Evolutionary conservation across 805 yeast genomes (phyloP).

Genomic region (Candida tallmaniae): DNA sequence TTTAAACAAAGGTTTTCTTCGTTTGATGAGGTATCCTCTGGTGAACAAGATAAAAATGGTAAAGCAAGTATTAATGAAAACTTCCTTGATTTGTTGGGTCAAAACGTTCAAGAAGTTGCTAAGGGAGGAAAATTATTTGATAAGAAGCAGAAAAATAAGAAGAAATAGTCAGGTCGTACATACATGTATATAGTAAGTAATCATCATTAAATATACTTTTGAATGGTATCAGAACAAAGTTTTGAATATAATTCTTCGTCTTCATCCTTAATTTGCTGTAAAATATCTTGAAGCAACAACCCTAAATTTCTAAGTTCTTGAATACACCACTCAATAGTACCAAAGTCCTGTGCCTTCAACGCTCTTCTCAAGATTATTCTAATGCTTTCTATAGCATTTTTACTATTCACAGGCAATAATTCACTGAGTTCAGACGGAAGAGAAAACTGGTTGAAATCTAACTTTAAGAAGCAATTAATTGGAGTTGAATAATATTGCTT

Average conservation of each 20-base stretch:
- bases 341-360: slow-evolving; percentile 17
- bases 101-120: slow-evolving; percentile 50
- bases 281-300: slow-evolving; percentile 14
- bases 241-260: not conserved
- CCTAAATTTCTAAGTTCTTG: slow-evolving; percentile 29
- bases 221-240: not conserved
- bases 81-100: slow-evolving; percentile 58
- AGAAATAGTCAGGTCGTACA: slow-evolving; percentile 10
- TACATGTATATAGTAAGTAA: slow-evolving; percentile 5
- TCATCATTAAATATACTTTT: not conserved
- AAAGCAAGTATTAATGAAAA: slow-evolving; percentile 31
- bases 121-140: slow-evolving; percentile 51
- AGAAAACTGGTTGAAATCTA: slow-evolving; percentile 3
- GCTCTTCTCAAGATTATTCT: slow-evolving; percentile 20
- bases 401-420: slow-evolving; percentile 5
- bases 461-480: not conserved
- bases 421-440: slow-evolving; percentile 5
- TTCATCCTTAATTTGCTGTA: not conserved
- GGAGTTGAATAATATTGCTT: not conserved
- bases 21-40: slow-evolving; percentile 20
- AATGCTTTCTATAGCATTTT: slow-evolving; percentile 17
- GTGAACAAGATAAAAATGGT: slow-evolving; percentile 11
- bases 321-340: slow-evolving; percentile 24
- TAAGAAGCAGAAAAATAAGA: slow-evolving; percentile 43
- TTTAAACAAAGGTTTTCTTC: slow-evolving; percentile 63